Evolutionary conservation across 2,329 filamentous ascomycete genomes (phyloP).

Genomic region (Alternaria arbusti): DNA sequence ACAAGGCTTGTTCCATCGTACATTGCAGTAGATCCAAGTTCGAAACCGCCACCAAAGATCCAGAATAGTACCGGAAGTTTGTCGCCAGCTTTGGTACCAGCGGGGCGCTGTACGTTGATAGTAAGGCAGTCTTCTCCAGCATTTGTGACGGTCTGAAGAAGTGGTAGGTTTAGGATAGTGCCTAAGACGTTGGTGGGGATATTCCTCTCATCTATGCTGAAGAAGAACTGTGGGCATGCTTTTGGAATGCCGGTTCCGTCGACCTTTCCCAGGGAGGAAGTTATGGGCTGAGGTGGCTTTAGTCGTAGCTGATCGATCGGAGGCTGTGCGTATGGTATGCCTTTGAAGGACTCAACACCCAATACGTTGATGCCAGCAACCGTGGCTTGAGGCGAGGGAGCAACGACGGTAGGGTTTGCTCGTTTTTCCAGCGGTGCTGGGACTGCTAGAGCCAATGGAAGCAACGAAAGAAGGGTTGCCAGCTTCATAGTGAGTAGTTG

Average conservation of each 20-base stretch:
- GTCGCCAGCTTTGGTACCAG: conserved; percentile 42
- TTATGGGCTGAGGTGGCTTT: conserved; percentile 69
- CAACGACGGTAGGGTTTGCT: conserved; percentile 60
- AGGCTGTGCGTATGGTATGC: conserved; percentile 76
- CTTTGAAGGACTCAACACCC: conserved; percentile 71
- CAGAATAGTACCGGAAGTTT: conserved; percentile 58
- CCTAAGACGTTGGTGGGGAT: conserved; percentile 48
- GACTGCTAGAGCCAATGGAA: conserved; percentile 40
- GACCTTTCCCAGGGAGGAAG: conserved; percentile 63
- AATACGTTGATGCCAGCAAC: conserved; percentile 57
- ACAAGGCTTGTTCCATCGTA: conserved; percentile 53
- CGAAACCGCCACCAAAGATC: conserved; percentile 56
- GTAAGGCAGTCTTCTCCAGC: conserved; percentile 54
- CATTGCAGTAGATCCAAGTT: conserved; percentile 45
- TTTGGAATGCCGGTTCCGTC: conserved; percentile 64
- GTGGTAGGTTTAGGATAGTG: conserved; percentile 47
- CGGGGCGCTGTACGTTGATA: conserved; percentile 52
- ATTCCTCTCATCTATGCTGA: conserved; percentile 55
- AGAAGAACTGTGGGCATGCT: conserved; percentile 75
- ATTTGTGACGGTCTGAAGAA: conserved; percentile 47
- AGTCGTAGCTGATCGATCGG: conserved; percentile 72
- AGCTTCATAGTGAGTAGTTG: conserved; percentile 36
- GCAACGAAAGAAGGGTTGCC: conserved; percentile 23
- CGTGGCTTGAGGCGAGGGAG: conserved; percentile 60
- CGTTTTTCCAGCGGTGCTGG: conserved; percentile 53